Evolutionary conservation across 257 asterid species (phyloP).

Genomic region (Capsicum rhomboideum): DNA sequence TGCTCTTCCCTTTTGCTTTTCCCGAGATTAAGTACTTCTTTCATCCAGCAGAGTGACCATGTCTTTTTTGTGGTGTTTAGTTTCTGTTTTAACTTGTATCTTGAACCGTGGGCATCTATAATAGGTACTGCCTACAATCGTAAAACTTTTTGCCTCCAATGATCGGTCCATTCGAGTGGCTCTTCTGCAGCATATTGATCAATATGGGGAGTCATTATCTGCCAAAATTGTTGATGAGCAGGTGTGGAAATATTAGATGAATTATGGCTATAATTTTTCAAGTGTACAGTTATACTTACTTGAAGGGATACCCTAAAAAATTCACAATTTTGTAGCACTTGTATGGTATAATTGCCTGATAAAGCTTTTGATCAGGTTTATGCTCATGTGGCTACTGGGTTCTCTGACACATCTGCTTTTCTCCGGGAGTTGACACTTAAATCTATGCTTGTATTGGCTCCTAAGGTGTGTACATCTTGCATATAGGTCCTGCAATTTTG

Average conservation of each 20-base stretch:
- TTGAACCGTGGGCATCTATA: background rate
- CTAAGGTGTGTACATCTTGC: slow-evolving; percentile 54
- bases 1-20: background rate
- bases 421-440: slow-evolving; percentile 91
- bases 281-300: slow-evolving; percentile 1
- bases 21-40: background rate
- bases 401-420: slow-evolving; percentile 92
- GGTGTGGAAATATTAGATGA: slow-evolving; percentile 34
- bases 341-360: background rate
- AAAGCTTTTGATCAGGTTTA: slow-evolving; percentile 51
- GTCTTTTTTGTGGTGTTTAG: background rate
- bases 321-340: background rate
- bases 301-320: background rate
- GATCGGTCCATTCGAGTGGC: slow-evolving; percentile 88
- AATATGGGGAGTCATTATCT: slow-evolving; percentile 83
- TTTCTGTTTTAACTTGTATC: background rate
- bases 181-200: slow-evolving; percentile 92
- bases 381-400: slow-evolving; percentile 93
- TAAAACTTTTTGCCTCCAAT: slow-evolving; percentile 82
- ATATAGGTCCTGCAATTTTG: background rate
- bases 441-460: slow-evolving; percentile 97
- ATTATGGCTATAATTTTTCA: slow-evolving; percentile 4
- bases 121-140: slow-evolving; percentile 76
- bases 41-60: background rate
- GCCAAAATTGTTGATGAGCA: slow-evolving; percentile 90